Evolutionary conservation across 2,329 filamentous ascomycete species (phyloP).

Genomic region (Celoporthe dispersa): DNA sequence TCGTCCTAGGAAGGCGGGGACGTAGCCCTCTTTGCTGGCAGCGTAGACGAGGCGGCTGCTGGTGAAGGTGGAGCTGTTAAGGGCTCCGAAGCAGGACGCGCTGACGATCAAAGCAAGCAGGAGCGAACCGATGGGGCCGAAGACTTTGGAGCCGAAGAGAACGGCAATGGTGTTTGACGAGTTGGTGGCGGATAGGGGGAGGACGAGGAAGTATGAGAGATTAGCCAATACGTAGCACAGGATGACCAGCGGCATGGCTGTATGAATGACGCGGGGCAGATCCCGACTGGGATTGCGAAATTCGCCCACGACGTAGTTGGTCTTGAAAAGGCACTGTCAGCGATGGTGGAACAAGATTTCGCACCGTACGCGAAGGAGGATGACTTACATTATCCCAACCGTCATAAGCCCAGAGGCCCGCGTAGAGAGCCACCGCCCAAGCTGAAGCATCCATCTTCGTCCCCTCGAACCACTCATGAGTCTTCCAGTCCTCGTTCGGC

Average conservation of each 20-base stretch:
- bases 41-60: constrained; percentile 90
- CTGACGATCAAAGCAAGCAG: constrained; percentile 87
- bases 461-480: constrained; percentile 83
- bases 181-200: constrained; percentile 80
- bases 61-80: constrained; percentile 95
- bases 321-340: constrained; percentile 54
- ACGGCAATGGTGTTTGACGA: constrained; percentile 94
- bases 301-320: constrained; percentile 96
- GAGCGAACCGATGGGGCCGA: constrained; percentile 81
- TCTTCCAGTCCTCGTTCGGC: constrained; percentile 85
- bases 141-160: constrained; percentile 87
- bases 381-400: constrained; percentile 93
- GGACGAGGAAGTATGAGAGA: constrained; percentile 89
- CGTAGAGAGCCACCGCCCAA: constrained; percentile 94
- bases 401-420: constrained; percentile 96
- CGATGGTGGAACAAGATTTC: background rate
- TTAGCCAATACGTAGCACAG: constrained; percentile 89
- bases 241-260: constrained; percentile 93
- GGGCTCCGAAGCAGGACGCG: constrained; percentile 88
- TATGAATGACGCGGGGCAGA: constrained; percentile 92
- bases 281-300: constrained; percentile 91
- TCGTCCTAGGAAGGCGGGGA: constrained; percentile 81
- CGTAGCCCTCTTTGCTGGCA: constrained; percentile 92
- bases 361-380: background rate
- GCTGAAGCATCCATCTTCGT: constrained; percentile 79